Base-by-base conservation (phyloP, 2,329 filamentous ascomycete genomes). In the Penicillium griseofulvum region DNA sequence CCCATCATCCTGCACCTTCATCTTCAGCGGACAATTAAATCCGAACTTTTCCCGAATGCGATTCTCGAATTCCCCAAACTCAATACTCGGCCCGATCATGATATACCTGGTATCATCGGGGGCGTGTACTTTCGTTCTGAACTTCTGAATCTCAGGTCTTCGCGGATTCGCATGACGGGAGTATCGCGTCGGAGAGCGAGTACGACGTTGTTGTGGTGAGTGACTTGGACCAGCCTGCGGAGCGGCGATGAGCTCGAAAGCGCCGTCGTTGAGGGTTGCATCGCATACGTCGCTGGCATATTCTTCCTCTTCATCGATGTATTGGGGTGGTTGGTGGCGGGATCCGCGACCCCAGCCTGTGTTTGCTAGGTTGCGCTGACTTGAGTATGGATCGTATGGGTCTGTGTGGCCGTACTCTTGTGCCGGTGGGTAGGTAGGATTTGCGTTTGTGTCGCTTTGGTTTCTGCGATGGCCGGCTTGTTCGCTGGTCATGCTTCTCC, bases 1-100 rank as follows among this genome's bases (percentile, higher is more conserved):
- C 3, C 88, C 89, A 52, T 87, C 81, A 64, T 97, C 94, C 79
- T 94, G 94, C 74, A 97, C 87, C 81, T 92, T 95, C 78, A 97
- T 93, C 54, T 85, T 84, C 58, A 87, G 78, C 52, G 83, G 79
- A 53, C 67, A 65, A 33, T 65, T 68, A 59, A 97, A 80, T 14
- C 83, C 87, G 68, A 97, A 96, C 76, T 99, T 99, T 59, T 91
- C 88, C 44, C 88, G 83, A 56, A 99, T 89, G 57, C 87, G 86
- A 58, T 87, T 86, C 38, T 88, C 86, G 42, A 99, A 85, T 56
- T 93, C 89, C 6, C 81, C 78, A 71, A 91, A 97, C 57, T 87
- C 85, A 12, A 91, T 82, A 2, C 84, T 83, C 0, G 86, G 78
- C 8, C 84, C 84, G 50, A 97, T 85, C 83, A 97, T 91, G 61